phyloP scores from a whole-genome alignment of 192 early-diverging fungal genomes.

The Coemansia sp. region DNA sequence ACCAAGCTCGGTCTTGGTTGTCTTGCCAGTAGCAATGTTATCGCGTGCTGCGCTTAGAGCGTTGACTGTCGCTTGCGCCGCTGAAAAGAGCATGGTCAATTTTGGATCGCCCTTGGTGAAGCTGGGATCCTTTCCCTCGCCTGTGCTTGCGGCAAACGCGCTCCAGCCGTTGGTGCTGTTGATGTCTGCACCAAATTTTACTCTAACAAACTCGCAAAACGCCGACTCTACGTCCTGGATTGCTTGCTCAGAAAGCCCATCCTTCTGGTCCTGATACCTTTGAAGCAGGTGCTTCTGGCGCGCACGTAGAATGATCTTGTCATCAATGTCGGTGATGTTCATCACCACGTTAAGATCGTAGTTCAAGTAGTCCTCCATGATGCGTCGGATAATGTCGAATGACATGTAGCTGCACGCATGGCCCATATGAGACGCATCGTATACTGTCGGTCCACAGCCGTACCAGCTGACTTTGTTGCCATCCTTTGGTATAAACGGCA shows the following conservation, averaged over 20 bases:
- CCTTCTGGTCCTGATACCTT: conserved; percentile 53
- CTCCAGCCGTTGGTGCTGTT: conserved; percentile 61
- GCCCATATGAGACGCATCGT: conserved; percentile 93
- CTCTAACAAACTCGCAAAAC: conserved; percentile 62
- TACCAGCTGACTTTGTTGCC: conserved; percentile 93
- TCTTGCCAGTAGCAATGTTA: conserved; percentile 19
- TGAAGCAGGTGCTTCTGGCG: conserved; percentile 80
- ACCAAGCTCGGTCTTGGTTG: conserved; percentile 50
- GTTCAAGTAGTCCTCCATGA: conserved; percentile 92
- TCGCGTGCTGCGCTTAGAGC: conserved; percentile 24
- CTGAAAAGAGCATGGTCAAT: conserved; percentile 72
- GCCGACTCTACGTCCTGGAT: conserved; percentile 62
- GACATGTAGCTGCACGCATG: conserved; percentile 94
- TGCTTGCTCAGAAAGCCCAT: conserved; percentile 53
- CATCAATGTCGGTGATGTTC: conserved; percentile 99
- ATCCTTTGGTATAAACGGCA: conserved; percentile 82
- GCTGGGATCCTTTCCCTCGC: conserved; percentile 43
- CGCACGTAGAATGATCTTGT: conserved; percentile 94
- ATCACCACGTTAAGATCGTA: conserved; percentile 94
- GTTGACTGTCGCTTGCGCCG: conserved; percentile 42
- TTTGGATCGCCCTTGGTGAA: conserved; percentile 62
- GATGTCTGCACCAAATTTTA: conserved; percentile 60
- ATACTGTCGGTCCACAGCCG: conserved; percentile 97
- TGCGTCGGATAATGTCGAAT: conserved; percentile 89
- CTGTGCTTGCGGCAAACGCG: conserved; percentile 57